Percentiles rank a stretch among this genome's conserved stretches.
phyloP scores from a whole-genome alignment of 148 eudicot genomes.

The Dysphania ambrosioides region DNA sequence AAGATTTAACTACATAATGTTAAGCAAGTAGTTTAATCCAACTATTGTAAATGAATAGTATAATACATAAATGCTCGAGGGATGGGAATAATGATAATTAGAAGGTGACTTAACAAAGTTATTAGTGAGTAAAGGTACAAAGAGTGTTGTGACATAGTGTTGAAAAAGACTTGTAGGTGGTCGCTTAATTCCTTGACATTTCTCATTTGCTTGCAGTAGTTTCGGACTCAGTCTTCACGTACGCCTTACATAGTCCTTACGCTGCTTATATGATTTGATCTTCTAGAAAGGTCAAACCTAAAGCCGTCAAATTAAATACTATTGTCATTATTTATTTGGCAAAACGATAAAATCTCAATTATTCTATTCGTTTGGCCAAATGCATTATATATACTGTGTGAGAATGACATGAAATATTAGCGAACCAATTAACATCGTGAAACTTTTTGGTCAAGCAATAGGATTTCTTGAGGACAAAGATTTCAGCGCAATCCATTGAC shows the following conservation, averaged over 20 bases:
- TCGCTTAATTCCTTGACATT: neutral
- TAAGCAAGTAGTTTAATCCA: too few relatives aligned
- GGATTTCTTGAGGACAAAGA: conserved; percentile 21
- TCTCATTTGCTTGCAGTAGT: neutral
- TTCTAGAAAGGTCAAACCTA: conserved; percentile 11
- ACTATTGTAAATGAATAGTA: too few relatives aligned
- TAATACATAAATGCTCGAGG: too few relatives aligned
- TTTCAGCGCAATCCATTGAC: conserved; percentile 3
- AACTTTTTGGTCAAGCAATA: conserved; percentile 17
- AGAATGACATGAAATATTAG: conserved; percentile 3
- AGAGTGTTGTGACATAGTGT: neutral
- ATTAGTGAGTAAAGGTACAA: neutral
- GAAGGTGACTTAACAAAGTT: too few relatives aligned
- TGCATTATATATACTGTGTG: neutral
- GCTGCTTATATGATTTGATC: neutral
- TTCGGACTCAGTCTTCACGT: neutral
- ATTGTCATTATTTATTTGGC: too few relatives aligned
- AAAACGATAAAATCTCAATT: neutral
- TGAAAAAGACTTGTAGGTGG: neutral
- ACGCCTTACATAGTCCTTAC: neutral
- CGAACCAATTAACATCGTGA: neutral
- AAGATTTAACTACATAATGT: too few relatives aligned
- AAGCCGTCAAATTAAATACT: neutral
- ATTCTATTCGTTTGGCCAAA: neutral
- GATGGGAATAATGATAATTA: too few relatives aligned